phyloP scores from a whole-genome alignment of 2,329 filamentous ascomycete species.

The Talaromyces sp. region DNA sequence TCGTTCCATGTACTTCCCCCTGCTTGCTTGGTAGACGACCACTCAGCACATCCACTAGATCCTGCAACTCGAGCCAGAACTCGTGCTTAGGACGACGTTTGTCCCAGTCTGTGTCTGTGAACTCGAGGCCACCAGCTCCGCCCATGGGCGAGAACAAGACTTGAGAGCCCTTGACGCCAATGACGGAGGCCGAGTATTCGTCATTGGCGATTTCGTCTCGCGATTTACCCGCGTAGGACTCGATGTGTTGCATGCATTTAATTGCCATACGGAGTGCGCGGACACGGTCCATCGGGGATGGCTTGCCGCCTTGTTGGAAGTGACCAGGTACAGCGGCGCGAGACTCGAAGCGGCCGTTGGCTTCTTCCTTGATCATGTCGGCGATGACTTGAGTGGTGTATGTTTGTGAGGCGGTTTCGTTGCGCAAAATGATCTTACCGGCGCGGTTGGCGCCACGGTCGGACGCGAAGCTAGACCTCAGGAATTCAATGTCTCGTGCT shows the following conservation, averaged over 20 bases:
- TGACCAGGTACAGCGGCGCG: constrained; percentile 89
- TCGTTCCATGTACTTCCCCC: not conserved
- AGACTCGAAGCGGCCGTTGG: constrained; percentile 86
- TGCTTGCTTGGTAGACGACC: constrained; percentile 51
- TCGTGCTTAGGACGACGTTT: constrained; percentile 79
- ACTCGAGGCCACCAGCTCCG: constrained; percentile 64
- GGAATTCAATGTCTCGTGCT: constrained; percentile 79
- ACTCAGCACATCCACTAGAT: constrained; percentile 78
- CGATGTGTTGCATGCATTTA: constrained; percentile 89
- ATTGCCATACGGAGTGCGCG: constrained; percentile 88
- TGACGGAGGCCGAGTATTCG: constrained; percentile 71
- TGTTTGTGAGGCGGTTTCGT: constrained; percentile 86
- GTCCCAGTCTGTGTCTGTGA: constrained; percentile 85
- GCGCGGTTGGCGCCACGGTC: constrained; percentile 87
- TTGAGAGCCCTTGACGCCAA: constrained; percentile 85
- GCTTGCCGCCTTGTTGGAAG: constrained; percentile 89
- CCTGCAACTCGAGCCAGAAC: constrained; percentile 79
- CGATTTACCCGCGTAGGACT: constrained; percentile 66
- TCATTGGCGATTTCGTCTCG: constrained; percentile 69
- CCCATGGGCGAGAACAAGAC: constrained; percentile 83
- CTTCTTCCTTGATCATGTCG: constrained; percentile 92
- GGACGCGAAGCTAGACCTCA: constrained; percentile 78
- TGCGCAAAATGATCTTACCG: constrained; percentile 92
- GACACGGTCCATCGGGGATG: constrained; percentile 93
- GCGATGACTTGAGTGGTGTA: constrained; percentile 93